Evolutionary conservation across 1,139 yeast species (phyloP).

Genomic region (Candida sp.): DNA sequence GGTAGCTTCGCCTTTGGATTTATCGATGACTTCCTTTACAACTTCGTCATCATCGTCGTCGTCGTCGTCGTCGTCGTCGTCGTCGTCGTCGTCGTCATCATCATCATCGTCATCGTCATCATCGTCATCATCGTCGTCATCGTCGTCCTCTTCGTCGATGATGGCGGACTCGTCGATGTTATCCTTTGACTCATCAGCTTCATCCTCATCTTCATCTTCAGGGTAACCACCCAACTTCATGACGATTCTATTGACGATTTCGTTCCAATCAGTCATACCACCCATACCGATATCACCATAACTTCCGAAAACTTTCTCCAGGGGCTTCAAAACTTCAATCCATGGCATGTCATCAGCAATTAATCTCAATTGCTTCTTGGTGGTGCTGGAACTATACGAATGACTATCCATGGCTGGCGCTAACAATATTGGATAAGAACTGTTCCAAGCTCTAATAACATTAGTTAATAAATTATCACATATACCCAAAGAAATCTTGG

Average conservation of each 20-base stretch:
- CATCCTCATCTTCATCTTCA: slow-evolving; percentile 82
- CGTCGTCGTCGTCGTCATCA: slow-evolving; percentile 45
- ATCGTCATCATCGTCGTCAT: slow-evolving; percentile 45
- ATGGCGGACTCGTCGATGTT: slow-evolving; percentile 41
- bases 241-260: slow-evolving; percentile 85
- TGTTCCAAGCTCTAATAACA: slow-evolving; percentile 92
- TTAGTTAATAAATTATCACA: slow-evolving; percentile 90
- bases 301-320: slow-evolving; percentile 90
- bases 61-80: slow-evolving; percentile 40
- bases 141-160: slow-evolving; percentile 43
- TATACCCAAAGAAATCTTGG: slow-evolving; percentile 88
- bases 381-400: slow-evolving; percentile 86
- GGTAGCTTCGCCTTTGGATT: neutral
- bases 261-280: slow-evolving; percentile 92
- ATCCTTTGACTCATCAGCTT: slow-evolving; percentile 53
- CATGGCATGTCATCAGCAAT: slow-evolving; percentile 90
- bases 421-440: slow-evolving; percentile 81
- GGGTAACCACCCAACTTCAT: slow-evolving; percentile 90
- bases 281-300: slow-evolving; percentile 98
- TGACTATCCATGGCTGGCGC: slow-evolving; percentile 97
- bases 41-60: slow-evolving; percentile 21
- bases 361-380: slow-evolving; percentile 77
- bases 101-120: slow-evolving; percentile 54
- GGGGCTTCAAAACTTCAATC: slow-evolving; percentile 89
- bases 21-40: slow-evolving; percentile 20